phyloP scores from a whole-genome alignment of 2,329 filamentous ascomycete genomes.

The Pleomassaria siparia region DNA sequence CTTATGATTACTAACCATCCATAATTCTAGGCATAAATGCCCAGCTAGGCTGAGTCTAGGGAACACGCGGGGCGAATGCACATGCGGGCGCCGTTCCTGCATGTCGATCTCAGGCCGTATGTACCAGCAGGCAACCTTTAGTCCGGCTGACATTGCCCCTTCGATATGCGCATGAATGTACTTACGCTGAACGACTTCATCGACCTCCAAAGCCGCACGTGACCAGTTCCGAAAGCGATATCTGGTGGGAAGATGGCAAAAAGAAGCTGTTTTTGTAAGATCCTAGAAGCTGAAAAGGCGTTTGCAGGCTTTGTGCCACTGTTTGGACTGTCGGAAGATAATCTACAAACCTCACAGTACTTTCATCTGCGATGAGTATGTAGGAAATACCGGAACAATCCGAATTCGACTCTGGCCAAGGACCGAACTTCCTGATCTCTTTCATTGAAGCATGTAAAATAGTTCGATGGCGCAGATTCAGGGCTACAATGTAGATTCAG shows the following conservation, averaged over 20 bases:
- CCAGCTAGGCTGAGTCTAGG: not conserved
- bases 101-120: not conserved
- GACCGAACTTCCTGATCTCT: conserved; percentile 15
- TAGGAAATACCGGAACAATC: conserved; percentile 14
- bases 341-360: conserved; percentile 18
- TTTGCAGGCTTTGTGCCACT: conserved; percentile 20
- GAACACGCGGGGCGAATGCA: conserved; percentile 1
- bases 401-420: conserved; percentile 15
- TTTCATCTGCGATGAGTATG: conserved; percentile 9
- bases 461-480: conserved; percentile 14
- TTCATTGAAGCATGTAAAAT: conserved; percentile 14
- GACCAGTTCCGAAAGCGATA: conserved; percentile 4
- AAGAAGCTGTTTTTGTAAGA: conserved; percentile 38
- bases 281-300: not conserved
- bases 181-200: conserved; percentile 14
- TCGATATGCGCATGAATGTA: conserved; percentile 12
- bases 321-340: conserved; percentile 15
- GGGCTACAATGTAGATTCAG: conserved; percentile 2
- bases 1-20: not conserved
- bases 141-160: not conserved
- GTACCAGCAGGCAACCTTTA: not conserved
- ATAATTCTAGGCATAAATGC: not conserved
- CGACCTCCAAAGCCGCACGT: not conserved
- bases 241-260: conserved; percentile 19
- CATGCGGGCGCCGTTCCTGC: too few relatives aligned